Evolutionary conservation across 108 stramenopile species (phyloP).

Genomic region (Conticribra guillardii): DNA sequence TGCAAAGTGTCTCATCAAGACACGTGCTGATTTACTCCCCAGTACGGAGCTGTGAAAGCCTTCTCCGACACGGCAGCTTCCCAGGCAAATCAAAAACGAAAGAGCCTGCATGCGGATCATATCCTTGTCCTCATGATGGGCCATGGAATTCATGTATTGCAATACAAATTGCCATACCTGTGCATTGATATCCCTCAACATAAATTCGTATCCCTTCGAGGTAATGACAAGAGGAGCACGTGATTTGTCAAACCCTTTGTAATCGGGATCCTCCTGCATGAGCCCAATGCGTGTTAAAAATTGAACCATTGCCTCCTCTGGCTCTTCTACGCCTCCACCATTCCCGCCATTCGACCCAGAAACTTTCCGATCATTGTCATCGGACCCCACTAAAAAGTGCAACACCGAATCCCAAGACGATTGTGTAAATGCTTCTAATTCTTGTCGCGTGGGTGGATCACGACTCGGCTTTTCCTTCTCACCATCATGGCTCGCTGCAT

Average conservation of each 20-base stretch:
- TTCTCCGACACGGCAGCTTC: conserved; percentile 73
- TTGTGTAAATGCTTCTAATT: conserved; percentile 82
- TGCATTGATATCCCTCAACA: conserved; percentile 77
- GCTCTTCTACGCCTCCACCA: conserved; percentile 52
- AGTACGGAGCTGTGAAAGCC: conserved; percentile 65
- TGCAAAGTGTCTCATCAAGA: conserved; percentile 74
- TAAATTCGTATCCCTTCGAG: conserved; percentile 86
- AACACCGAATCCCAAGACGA: conserved; percentile 82
- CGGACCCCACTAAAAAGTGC: conserved; percentile 84
- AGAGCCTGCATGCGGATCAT: conserved; percentile 63
- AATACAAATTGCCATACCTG: conserved; percentile 90
- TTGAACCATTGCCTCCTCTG: conserved; percentile 66
- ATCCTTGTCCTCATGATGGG: conserved; percentile 49
- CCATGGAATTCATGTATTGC: conserved; percentile 65
- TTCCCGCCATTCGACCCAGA: too few relatives aligned
- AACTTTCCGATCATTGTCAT: conserved; percentile 46
- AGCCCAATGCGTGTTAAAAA: conserved; percentile 76
- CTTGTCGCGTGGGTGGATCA: conserved; percentile 61
- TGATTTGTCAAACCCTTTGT: conserved; percentile 49
- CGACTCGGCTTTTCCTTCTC: conserved; percentile 41
- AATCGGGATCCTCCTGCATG: conserved; percentile 88
- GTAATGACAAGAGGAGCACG: conserved; percentile 85
- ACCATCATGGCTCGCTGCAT: conserved; percentile 1
- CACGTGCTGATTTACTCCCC: conserved; percentile 54
- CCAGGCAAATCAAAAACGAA: conserved; percentile 73